Evolutionary conservation across 805 yeast genomes (phyloP), one percentile per base, ranked within the genome.

Genomic region (Helenozyma baotianmanensis): DNA sequence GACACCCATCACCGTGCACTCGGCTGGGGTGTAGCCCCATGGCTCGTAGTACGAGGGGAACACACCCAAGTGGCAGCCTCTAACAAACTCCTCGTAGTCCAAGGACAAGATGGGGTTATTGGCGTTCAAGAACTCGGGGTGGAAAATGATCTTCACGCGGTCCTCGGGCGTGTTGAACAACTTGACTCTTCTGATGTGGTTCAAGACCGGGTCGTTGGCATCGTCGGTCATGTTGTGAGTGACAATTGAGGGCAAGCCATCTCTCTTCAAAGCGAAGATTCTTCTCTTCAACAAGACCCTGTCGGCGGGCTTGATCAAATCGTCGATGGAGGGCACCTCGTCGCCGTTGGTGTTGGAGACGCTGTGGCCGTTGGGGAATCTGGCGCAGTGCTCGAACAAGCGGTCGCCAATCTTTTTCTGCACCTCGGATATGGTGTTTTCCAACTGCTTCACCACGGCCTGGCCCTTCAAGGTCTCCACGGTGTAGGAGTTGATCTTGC

Each of bases 21-120:
- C 98, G 7, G 97, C 97, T 3, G 98, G 98, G 2, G 98, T 90
- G 61, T 90, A 90, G 24, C 98, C 98, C 98, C 98, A 90, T 4
- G 98, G 98, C 64, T 90, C 98, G 56, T 90, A 90, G 64, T 90
- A 90, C 0, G 96, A 87, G 30, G 98, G 98, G 80, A 90, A 90
- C 32, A 90, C 96, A 58, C 98, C 98, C 60, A 92, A 68, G 62
- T 90, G 97, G 58, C 97, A 89, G 40, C 98, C 98, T 48, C 98
- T 76, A 29, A 90, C 98, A 60, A 90, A 90, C 59, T 90, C 98
- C 58, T 90, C 98, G 59, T 90, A 90, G 60, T 90, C 98, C 36
- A 90, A 67, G 13, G 96, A 82, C 54, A 90, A 71, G 38, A 90
- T 83, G 32, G 98, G 97, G 64, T 90, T 90, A 58, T 87, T 88